These are phyloP conservation scores for Jimgerdemannia lactiflua DNA, from an alignment of 192 early-diverging fungal species.

Conservation along the genomic window DNA sequence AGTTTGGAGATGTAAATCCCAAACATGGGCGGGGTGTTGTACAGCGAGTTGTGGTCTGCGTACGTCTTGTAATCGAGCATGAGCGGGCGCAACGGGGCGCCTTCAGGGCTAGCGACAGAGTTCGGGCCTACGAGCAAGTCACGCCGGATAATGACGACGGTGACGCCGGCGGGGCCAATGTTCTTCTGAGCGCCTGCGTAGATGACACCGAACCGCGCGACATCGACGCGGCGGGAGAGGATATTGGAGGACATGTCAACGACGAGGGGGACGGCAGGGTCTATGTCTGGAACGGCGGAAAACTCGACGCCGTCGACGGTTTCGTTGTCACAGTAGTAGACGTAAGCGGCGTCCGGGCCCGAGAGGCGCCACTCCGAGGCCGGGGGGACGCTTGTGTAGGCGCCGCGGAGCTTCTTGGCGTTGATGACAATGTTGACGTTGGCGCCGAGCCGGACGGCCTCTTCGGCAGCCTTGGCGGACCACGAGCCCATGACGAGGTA, in stretches of 20 bases:
- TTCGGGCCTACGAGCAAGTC: conserved; percentile 72
- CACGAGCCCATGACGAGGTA: conserved; percentile 92
- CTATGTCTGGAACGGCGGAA: conserved; percentile 45
- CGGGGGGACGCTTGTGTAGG: conserved; percentile 54
- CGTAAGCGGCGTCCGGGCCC: conserved; percentile 72
- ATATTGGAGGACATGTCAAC: conserved; percentile 92
- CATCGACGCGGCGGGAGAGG: conserved; percentile 74
- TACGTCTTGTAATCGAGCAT: conserved; percentile 89
- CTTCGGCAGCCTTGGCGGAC: conserved; percentile 84
- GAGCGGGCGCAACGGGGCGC: conserved; percentile 52
- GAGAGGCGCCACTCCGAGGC: conserved; percentile 66
- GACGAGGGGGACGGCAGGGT: conserved; percentile 72
- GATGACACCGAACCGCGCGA: conserved; percentile 82
- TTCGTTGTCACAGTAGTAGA: conserved; percentile 98
- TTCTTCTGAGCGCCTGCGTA: conserved; percentile 99
- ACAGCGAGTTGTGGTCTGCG: conserved; percentile 80
- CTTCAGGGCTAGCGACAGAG: conserved; percentile 21
- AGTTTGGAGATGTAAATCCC: conserved; percentile 90
- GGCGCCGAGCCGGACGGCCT: conserved; percentile 80
- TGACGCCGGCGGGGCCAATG: conserved; percentile 88
- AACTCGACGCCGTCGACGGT: conserved; percentile 97
- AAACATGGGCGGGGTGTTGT: conserved; percentile 97
- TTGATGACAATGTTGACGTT: conserved; percentile 77
- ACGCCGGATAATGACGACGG: conserved; percentile 88
- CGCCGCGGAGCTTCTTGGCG: conserved; percentile 55